Base-by-base conservation (phyloP, 2,329 filamentous ascomycete species). In the Periconia sp. region DNA sequence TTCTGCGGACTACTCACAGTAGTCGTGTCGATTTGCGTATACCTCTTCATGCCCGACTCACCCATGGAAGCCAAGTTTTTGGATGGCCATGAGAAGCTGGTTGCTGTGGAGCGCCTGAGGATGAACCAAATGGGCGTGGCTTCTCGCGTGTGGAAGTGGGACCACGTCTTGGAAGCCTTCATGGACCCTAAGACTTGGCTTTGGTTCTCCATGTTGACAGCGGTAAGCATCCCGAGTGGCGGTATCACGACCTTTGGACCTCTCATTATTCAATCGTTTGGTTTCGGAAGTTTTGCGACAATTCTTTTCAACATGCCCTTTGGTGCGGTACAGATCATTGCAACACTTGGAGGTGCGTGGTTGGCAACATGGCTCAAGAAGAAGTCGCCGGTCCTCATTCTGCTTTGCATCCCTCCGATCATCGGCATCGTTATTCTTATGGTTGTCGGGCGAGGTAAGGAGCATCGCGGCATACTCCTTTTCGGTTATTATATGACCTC, bases 231-330 rank as follows among this genome's bases (percentile, higher is more conserved):
- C 16, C 76, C 80, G 0, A 81, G 76, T 36, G 81, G 81, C 0
- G 81, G 81, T 3, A 82, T 84, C 24, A 74, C 76, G 0, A 81
- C 80, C 0, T 85, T 85, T 39, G 81, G 81, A 0, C 78, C 78
- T 3, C 65, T 85, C 5, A 83, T 85, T 44, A 74, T 85, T 29
- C 68, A 79, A 19, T 75, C 76, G 0, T 84, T 85, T 31, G 81
- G 81, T 3, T 84, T 80, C 50, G 71, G 74, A 34, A 70, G 73
- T 10, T 81, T 84, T 43, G 70, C 74, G 2, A 81, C 81, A 0
- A 83, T 84, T 11, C 68, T 83, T 0, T 81, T 84, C 63, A 83
- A 84, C 48, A 82, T 83, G 44, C 81, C 80, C 0, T 84, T 84
- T 32, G 82, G 82, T 2, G 74, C 74, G 0, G 79, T 85, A 0